Percentiles rank a stretch among this genome's conserved stretches.
Conservation (phyloP, 768 basidiomycete species). For the Tulasnella calospora region DNA sequence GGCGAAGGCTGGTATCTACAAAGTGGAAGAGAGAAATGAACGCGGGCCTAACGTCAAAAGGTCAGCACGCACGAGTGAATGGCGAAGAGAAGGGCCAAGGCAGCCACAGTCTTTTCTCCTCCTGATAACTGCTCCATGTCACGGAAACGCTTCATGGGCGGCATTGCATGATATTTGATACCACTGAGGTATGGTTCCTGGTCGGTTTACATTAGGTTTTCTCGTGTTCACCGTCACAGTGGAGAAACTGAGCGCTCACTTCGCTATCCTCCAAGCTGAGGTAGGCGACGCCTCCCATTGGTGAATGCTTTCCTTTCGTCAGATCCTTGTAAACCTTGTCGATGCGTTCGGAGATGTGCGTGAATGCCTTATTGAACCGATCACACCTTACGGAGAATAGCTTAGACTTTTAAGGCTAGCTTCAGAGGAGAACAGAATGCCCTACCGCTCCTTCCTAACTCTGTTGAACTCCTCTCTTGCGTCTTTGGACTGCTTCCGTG, state of each 20-base stretch:
- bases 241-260: slow-evolving; percentile 43
- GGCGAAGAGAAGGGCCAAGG: slow-evolving; percentile 88
- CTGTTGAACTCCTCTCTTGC: slow-evolving; percentile 93
- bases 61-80: slow-evolving; percentile 72
- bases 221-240: background rate
- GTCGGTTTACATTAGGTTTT: background rate
- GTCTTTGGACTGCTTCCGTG: slow-evolving; percentile 78
- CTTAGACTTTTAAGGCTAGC: slow-evolving; percentile 13
- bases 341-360: slow-evolving; percentile 90
- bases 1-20: slow-evolving; percentile 89
- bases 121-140: slow-evolving; percentile 99
- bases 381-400: slow-evolving; percentile 49
- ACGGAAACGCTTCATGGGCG: slow-evolving; percentile 97
- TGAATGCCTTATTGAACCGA: slow-evolving; percentile 92
- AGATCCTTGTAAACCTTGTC: slow-evolving; percentile 97
- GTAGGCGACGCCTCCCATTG: slow-evolving; percentile 95
- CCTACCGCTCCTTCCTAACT: slow-evolving; percentile 72
- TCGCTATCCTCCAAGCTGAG: slow-evolving; percentile 94
- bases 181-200: slow-evolving; percentile 81
- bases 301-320: slow-evolving; percentile 89
- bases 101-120: slow-evolving; percentile 97
- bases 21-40: background rate
- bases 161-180: slow-evolving; percentile 99
- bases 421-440: background rate
- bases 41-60: background rate